Evolutionary conservation across 306 rosid genomes (phyloP).

Genomic region (Hylodesmum podocarpum): DNA sequence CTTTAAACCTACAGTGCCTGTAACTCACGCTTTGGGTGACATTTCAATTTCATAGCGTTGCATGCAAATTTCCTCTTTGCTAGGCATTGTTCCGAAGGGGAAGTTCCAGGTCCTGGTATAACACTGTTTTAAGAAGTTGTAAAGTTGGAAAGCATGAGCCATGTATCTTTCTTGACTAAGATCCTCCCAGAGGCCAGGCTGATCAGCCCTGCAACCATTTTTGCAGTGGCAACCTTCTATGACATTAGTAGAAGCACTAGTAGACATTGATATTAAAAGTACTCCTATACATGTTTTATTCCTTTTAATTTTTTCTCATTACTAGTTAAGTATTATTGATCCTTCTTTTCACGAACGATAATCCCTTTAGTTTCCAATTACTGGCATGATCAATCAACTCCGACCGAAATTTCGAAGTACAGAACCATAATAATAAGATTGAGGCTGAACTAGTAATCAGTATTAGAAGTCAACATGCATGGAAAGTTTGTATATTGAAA

Average conservation of each 20-base stretch:
- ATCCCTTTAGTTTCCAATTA: neutral
- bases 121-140: neutral
- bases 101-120: neutral
- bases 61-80: neutral
- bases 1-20: neutral
- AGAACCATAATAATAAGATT: neutral
- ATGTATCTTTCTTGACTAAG: neutral
- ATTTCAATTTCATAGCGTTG: neutral
- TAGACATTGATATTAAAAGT: neutral
- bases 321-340: neutral
- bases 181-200: neutral
- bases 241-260: neutral
- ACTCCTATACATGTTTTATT: neutral
- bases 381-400: neutral
- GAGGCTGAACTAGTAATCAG: neutral
- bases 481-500: neutral
- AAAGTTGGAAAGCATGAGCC: neutral
- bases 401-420: neutral
- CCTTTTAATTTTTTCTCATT: neutral
- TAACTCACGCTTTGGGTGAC: neutral
- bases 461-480: constrained; percentile 2
- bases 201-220: neutral
- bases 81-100: neutral
- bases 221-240: neutral
- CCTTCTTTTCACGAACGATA: neutral